Evolutionary conservation across 1,284 basidiomycete genomes (phyloP), one percentile per base, ranked within the genome.

Genomic region (Leccinum fuscescens): DNA sequence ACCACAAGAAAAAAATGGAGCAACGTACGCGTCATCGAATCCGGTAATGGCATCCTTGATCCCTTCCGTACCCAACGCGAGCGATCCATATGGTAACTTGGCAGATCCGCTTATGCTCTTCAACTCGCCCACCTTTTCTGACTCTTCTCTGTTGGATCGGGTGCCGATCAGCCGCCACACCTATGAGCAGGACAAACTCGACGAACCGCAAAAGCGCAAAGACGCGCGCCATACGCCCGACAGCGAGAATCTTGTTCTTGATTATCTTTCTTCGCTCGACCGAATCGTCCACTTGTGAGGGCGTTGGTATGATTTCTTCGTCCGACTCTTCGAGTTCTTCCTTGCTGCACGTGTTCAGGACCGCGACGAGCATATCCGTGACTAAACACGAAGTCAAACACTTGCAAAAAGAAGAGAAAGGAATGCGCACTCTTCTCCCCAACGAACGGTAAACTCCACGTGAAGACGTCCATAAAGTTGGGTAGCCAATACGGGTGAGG

Each of bases 231-330:
- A 99, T 97, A 61, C 96, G 85, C 42, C 96, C 96, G 22, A 99
- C 96, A 55, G 96, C 97, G 73, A 98, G 84, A 67, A 99, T 99
- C 85, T 99, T 99, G 82, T 94, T 98, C 82, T 93, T 97, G 82
- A 96, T 93, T 64, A 90, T 82, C 69, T 89, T 88, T 67, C 93
- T 82, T 64, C 93, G 86, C 75, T 95, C 93, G 24, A 79, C 75
- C 0, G 79, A 72, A n/a, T 90, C 87, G 35, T 88, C 84, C 15
- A 73, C 70, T 49, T 73, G 72, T 8, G 74, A 66, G 8, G 69
- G 61, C 2, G 31, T 76, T 65, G 31, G 79, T 74, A 46, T 75
- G 73, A 69, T 8, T 79, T 77, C 73, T 57, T 87, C 85, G 3
- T 93, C 92, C 42, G 86, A 87, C 74, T 96, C 93, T 68, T 95